Evolutionary conservation across 2,329 filamentous ascomycete species (phyloP), one percentile per base, ranked within the genome.

Genomic region (Didymella sp.): DNA sequence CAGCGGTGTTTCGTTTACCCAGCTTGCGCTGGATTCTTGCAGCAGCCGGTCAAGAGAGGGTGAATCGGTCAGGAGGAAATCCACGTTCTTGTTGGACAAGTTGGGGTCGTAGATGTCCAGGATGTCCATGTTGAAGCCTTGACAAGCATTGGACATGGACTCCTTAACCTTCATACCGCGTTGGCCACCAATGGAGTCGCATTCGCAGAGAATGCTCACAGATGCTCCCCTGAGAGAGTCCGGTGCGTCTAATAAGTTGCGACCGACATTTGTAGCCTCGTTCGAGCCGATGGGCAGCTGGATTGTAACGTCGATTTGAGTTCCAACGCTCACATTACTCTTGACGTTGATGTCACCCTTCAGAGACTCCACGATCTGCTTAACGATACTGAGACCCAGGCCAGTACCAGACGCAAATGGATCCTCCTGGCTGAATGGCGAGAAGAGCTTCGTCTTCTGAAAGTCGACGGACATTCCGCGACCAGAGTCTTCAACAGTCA

Each of bases 401-500:
- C 74, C 74, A 8, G 71, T 72, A 8, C 74, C 74, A 4, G 64
- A 66, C 7, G 66, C 61, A 31, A 75, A 70, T 4, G 71, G 68
- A 33, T 76, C 68, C 49, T 76, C 74, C 46, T 76, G 74, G 27
- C 67, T 70, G 38, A 76, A 76, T 1, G 73, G 71, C 2, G 68
- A 64, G 48, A 72, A 76, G 3, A 76, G 53, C 21, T 69, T 67
- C 6, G 67, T 63, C 45, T 66, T 57, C 31, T 74, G 70, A 44
- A 69, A 76, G 13, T 75, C 73, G 7, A 59, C 25, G 25, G 70
- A 73, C 69, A 76, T 76, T 25, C 74, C 74, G 13, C 67, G 68
- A 1, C 74, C 74, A 15, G 73, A 72, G 41, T 76, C 74, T 47
- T 70, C 60, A 13, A 76, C 68, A 3, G 61, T 68, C 22, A 87